Evolutionary conservation across 2,329 filamentous ascomycete genomes (phyloP).

Genomic region (Magnaporthiopsis rhizophila): DNA sequence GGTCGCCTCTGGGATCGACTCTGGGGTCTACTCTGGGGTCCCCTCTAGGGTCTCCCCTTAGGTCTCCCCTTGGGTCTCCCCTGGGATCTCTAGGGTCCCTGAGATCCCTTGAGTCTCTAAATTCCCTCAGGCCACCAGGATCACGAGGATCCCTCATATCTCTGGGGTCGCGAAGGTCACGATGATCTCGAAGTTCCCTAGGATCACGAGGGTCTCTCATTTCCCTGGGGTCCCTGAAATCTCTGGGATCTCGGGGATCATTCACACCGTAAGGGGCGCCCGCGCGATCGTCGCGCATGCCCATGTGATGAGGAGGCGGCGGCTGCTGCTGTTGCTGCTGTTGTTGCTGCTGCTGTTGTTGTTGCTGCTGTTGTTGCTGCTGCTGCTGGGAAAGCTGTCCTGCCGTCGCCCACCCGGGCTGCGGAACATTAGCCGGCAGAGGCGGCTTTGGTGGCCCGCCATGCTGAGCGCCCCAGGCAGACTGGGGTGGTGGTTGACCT

Average conservation of each 20-base stretch:
- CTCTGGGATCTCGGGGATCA: not conserved
- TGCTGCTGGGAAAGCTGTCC: no score
- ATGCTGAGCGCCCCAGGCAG: constrained; percentile 31
- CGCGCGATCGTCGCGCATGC: constrained; percentile 12
- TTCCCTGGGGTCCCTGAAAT: not conserved
- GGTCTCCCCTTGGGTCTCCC: no score
- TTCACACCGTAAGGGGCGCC: constrained; percentile 3
- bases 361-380: no score
- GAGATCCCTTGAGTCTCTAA: not conserved
- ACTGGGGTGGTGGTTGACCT: constrained; percentile 25
- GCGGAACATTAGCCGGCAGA: constrained; percentile 20
- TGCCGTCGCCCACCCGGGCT: not conserved
- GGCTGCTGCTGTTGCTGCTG: constrained; percentile 16
- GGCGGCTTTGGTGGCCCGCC: constrained; percentile 27
- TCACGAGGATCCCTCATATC: no score
- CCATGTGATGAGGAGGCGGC: constrained; percentile 12
- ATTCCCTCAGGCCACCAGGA: no score
- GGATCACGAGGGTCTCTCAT: constrained; percentile 3
- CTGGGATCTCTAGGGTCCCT: not conserved
- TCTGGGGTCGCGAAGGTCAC: no score
- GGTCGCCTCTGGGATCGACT: no score
- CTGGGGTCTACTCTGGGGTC: no score
- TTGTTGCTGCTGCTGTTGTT: no score
- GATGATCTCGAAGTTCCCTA: not conserved
- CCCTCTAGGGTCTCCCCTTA: no score